phyloP scores from a whole-genome alignment of 1,284 basidiomycete species.

The Ustilago sp. region DNA sequence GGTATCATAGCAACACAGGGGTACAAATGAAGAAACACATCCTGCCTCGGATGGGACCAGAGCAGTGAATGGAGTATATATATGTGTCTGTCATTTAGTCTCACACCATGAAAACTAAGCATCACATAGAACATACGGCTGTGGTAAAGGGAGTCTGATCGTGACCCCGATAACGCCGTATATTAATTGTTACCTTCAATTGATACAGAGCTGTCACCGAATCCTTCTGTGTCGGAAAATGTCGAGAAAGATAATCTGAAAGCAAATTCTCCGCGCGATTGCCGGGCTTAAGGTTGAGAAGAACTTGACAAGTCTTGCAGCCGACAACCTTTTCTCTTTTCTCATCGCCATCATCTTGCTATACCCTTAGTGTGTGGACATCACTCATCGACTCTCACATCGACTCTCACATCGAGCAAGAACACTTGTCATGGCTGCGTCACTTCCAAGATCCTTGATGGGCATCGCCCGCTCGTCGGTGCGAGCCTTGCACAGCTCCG shows the following conservation, averaged over 20 bases:
- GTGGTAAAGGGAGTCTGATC: too few relatives aligned
- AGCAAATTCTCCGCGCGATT: slow-evolving; percentile 3
- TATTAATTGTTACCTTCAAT: too few relatives aligned
- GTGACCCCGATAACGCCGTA: too few relatives aligned
- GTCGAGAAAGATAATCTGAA: not conserved
- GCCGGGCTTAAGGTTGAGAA: slow-evolving; percentile 9
- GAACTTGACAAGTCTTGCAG: not conserved
- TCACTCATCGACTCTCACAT: not conserved
- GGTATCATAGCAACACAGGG: too few relatives aligned
- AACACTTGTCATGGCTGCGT: slow-evolving; percentile 20
- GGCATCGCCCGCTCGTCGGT: slow-evolving; percentile 33
- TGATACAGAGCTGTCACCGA: not conserved
- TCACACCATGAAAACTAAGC: too few relatives aligned
- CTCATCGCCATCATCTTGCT: not conserved
- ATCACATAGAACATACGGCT: too few relatives aligned
- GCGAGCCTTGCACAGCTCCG: slow-evolving; percentile 32
- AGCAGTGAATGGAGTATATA: too few relatives aligned
- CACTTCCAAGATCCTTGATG: slow-evolving; percentile 24
- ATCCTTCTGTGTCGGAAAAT: not conserved
- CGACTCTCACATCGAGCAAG: not conserved
- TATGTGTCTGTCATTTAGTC: too few relatives aligned
- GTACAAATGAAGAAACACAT: too few relatives aligned
- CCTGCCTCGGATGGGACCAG: too few relatives aligned
- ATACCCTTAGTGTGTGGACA: not conserved
- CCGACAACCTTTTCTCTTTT: not conserved